Evolutionary conservation across 805 yeast genomes (phyloP), one percentile per base, ranked within the genome.

Genomic region (Teunomyces gatunensis): DNA sequence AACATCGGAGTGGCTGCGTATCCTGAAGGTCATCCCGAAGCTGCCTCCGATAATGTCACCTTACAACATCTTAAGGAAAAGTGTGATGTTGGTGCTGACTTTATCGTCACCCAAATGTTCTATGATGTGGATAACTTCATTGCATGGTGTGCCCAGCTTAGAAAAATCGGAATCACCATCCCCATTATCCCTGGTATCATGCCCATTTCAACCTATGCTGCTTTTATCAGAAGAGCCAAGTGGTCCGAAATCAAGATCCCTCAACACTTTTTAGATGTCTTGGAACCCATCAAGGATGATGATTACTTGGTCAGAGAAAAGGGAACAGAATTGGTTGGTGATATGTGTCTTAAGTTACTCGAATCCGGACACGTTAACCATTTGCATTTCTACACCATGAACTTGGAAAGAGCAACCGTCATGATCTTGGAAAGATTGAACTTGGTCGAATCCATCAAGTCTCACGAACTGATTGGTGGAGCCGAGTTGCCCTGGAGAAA

Each of bases 11-110:
- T 94, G 18, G 98, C 98, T 7, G 99, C 89, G 2, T 94, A 94
- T 64, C 97, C 99, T 1, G 99, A 94, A 65, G 97, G 97, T 2
- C 96, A 91, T 60, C 91, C 97, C 3, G 99, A 94, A 61, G 96
- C 89, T 60, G 65, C 72, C 17, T 55, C 60, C 39, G 82, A 81
- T 47, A 69, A 69, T 6, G 75, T 74, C 20, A 61, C 72, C 34
- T 73, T 89, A 51, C 68, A 69, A 20, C 87, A 77, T 57, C 75
- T 94, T 62, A 89, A 88, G 65, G 89, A 89, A 59, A 94, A 94
- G 61, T 84, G 89, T 54, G 97, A 94, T 56, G 89, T 87, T 1
- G 99, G 99, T 18, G 99, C 96, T 4, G 86, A 87, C 58, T 92
- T 94, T 63, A 84, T 94, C 47, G 84, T 94, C 54, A 94, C 99